Percentiles rank a stretch among this genome's conserved stretches.
These are phyloP conservation scores for Talaromyces verruculosus DNA, from an alignment of 2,329 filamentous ascomycete species.

Conservation along the genomic window DNA sequence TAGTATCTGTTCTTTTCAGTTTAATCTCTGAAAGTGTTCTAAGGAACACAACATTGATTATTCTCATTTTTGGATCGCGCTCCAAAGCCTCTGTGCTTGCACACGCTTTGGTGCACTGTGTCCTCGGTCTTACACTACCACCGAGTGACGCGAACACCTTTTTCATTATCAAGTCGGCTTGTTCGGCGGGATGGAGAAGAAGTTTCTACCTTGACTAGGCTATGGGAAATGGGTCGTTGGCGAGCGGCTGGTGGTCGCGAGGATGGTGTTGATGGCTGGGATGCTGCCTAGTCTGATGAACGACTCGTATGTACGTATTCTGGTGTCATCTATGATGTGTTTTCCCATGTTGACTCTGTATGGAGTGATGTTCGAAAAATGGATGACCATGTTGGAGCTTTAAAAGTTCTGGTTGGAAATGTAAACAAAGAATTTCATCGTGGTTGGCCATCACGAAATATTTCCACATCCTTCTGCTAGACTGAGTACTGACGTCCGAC, in stretches of 20 bases:
- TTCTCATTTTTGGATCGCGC: constrained; percentile 70
- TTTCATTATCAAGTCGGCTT: constrained; percentile 62
- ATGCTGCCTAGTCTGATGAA: background rate
- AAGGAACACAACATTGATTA: constrained; percentile 75
- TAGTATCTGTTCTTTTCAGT: constrained; percentile 97
- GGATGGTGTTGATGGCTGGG: background rate
- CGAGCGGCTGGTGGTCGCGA: background rate
- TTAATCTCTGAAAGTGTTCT: constrained; percentile 88
- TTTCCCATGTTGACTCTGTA: background rate
- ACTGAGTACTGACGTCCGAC: background rate
- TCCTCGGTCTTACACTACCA: constrained; percentile 74
- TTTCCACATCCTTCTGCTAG: background rate
- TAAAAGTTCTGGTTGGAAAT: background rate
- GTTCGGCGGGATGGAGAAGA: constrained; percentile 60
- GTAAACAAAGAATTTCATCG: background rate
- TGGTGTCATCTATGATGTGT: too few relatives aligned
- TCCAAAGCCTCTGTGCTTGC: constrained; percentile 68
- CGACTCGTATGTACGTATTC: background rate
- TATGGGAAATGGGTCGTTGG: background rate
- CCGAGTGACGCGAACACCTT: constrained; percentile 65
- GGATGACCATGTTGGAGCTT: background rate
- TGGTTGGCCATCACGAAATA: background rate
- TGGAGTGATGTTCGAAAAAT: background rate
- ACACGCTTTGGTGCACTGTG: constrained; percentile 65
- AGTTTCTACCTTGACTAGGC: constrained; percentile 5